phyloP scores from a whole-genome alignment of 2,329 filamentous ascomycete genomes.

The Phoma herbarum region DNA sequence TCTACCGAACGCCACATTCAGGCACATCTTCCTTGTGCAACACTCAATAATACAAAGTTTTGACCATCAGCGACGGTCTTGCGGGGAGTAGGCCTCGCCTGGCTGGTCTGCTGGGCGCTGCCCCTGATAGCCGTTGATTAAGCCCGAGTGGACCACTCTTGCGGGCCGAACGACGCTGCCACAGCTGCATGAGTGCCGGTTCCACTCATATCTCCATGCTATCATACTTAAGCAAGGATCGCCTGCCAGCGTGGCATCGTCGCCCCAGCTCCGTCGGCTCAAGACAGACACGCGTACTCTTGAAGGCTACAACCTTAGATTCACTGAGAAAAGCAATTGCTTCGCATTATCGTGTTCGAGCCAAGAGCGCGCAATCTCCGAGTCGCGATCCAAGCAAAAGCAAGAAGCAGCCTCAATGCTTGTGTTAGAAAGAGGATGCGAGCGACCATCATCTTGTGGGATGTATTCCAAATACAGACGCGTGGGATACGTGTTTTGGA shows the following conservation, averaged over 20 bases:
- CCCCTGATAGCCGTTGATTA: conserved; percentile 23
- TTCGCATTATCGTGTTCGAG: not conserved
- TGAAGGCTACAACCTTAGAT: not conserved
- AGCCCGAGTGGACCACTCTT: conserved; percentile 12
- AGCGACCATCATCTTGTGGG: not conserved
- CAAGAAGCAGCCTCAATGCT: not conserved
- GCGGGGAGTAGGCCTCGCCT: not conserved
- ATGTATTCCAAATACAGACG: not conserved
- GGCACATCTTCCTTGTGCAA: conserved; percentile 18
- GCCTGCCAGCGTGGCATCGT: conserved; percentile 21
- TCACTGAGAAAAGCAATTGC: conserved; percentile 2
- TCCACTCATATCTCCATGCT: conserved; percentile 19
- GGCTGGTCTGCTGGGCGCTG: conserved; percentile 6
- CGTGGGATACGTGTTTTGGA: not conserved
- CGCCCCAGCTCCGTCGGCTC: conserved; percentile 11
- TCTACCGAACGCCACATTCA: conserved; percentile 22
- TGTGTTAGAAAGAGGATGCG: not conserved
- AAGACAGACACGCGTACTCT: not conserved
- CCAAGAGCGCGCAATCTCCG: conserved; percentile 20
- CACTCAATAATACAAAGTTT: conserved; percentile 9
- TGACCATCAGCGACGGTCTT: conserved; percentile 5
- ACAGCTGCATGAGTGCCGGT: conserved; percentile 14
- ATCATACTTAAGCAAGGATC: conserved; percentile 19
- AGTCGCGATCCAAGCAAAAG: not conserved
- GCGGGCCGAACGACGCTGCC: conserved; percentile 12